Percentiles rank a stretch among this genome's conserved stretches.
phyloP scores from a whole-genome alignment of 2,329 filamentous ascomycete genomes.

The Ophiostoma piceae region DNA sequence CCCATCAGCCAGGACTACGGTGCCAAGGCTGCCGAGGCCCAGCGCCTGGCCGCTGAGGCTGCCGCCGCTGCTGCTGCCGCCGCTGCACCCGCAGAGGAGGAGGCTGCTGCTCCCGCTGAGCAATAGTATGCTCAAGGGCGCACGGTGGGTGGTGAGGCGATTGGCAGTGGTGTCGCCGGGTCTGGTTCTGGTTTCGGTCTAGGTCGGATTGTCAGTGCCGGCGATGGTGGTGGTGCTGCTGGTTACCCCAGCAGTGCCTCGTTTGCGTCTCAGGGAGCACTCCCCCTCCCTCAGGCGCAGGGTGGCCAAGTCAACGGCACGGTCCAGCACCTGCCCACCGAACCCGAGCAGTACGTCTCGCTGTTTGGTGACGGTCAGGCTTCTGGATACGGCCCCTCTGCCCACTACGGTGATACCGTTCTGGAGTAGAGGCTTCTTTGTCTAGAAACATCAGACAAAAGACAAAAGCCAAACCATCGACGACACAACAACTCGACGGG shows the following conservation, averaged over 20 bases:
- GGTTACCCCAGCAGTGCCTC: neutral
- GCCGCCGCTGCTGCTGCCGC: conserved; percentile 46
- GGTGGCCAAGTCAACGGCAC: neutral
- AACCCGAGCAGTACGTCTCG: neutral
- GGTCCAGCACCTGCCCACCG: neutral
- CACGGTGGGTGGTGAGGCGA: conserved; percentile 4
- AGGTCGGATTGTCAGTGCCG: neutral
- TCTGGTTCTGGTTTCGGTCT: conserved; percentile 13
- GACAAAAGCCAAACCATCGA: neutral
- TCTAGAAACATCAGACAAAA: neutral
- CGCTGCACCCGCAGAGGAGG: conserved; percentile 44
- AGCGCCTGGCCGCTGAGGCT: conserved; percentile 60
- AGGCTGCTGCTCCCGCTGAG: conserved; percentile 45
- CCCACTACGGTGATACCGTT: conserved; percentile 12
- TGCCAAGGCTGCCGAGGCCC: conserved; percentile 67
- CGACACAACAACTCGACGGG: neutral
- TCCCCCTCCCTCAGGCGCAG: neutral
- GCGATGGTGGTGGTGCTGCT: conserved; percentile 1
- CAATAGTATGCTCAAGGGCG: conserved; percentile 36
- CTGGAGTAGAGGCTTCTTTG: neutral
- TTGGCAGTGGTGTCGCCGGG: conserved; percentile 9
- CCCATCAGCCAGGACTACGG: conserved; percentile 98
- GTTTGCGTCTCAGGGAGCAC: conserved; percentile 5
- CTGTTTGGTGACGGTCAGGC: neutral
- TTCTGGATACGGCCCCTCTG: neutral